phyloP scores from a whole-genome alignment of 2,329 filamentous ascomycete species.

The Talaromyces sp. region DNA sequence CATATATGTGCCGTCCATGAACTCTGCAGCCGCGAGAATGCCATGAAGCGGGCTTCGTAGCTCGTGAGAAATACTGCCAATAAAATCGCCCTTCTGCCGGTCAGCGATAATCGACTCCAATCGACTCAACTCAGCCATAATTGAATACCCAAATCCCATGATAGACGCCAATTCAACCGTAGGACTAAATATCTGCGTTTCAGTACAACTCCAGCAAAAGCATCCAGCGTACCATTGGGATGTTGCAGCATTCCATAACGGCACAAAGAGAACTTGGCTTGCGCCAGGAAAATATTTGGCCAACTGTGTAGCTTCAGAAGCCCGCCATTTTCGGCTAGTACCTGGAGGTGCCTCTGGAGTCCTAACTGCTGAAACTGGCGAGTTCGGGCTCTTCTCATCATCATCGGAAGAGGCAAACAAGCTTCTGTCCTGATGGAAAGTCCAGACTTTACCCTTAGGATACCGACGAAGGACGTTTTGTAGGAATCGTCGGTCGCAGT shows the following conservation, averaged over 20 bases:
- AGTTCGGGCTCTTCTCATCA: conserved; percentile 29
- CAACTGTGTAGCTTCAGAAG: conserved; percentile 40
- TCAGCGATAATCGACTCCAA: conserved; percentile 45
- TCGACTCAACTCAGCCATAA: conserved; percentile 46
- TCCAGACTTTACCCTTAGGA: conserved; percentile 50
- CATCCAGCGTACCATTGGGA: conserved; percentile 49
- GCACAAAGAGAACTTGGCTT: conserved; percentile 51
- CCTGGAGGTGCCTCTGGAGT: conserved; percentile 27
- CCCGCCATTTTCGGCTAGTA: conserved; percentile 31
- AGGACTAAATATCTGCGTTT: conserved; percentile 39
- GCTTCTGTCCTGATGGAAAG: conserved; percentile 46
- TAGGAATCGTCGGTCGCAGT: conserved; percentile 34
- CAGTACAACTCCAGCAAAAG: conserved; percentile 45
- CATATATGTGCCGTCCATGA: conserved; percentile 40
- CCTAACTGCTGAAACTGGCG: conserved; percentile 17
- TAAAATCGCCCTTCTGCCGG: conserved; percentile 46
- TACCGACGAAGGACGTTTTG: conserved; percentile 44
- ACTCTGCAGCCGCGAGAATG: conserved; percentile 44
- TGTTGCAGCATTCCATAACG: conserved; percentile 51
- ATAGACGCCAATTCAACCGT: conserved; percentile 43
- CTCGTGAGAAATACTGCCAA: conserved; percentile 47
- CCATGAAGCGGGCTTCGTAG: conserved; percentile 45
- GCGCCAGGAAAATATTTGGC: conserved; percentile 49
- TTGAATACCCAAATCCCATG: conserved; percentile 42
- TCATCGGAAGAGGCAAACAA: conserved; percentile 49